A percentile compares a stretch with the other conserved stretches of the same genome.
Conservation (phyloP, 108 stramenopile genomes). For the Cyclotella baltica region DNA sequence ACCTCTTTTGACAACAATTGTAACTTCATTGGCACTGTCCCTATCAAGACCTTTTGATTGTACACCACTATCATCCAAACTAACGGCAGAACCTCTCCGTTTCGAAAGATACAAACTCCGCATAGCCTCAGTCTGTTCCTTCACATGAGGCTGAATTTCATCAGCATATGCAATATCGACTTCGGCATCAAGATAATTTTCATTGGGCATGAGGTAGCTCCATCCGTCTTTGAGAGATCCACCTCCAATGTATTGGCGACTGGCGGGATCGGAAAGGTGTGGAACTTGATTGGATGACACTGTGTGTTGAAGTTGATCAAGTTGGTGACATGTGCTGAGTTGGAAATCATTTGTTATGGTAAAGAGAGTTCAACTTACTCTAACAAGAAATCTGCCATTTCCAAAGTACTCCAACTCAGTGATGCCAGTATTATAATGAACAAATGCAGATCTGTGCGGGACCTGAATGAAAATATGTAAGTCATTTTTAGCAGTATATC, state of each 20-base stretch:
- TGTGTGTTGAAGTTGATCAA: not conserved
- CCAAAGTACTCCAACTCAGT: constrained; percentile 87
- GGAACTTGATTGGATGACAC: constrained; percentile 72
- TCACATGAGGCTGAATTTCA: constrained; percentile 62
- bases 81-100: constrained; percentile 10
- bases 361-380: not conserved
- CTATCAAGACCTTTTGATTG: constrained; percentile 3
- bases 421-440: constrained; percentile 81
- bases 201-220: constrained; percentile 69
- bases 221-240: constrained; percentile 81
- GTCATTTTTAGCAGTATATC: too few species aligned
- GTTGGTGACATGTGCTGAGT: not conserved
- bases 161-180: constrained; percentile 64
- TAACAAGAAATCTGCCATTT: constrained; percentile 69
- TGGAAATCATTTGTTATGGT: not conserved
- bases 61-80: constrained; percentile 8
- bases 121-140: constrained; percentile 65
- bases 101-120: constrained; percentile 56
- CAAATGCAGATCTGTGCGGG: constrained; percentile 76
- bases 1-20: constrained; percentile 75
- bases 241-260: constrained; percentile 56
- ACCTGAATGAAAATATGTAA: not conserved
- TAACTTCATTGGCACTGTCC: constrained; percentile 26
- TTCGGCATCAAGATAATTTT: constrained; percentile 56
- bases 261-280: constrained; percentile 54